Conservation (phyloP, 2,329 filamentous ascomycete species). For the Gnomoniopsis smithogilvyi region DNA sequence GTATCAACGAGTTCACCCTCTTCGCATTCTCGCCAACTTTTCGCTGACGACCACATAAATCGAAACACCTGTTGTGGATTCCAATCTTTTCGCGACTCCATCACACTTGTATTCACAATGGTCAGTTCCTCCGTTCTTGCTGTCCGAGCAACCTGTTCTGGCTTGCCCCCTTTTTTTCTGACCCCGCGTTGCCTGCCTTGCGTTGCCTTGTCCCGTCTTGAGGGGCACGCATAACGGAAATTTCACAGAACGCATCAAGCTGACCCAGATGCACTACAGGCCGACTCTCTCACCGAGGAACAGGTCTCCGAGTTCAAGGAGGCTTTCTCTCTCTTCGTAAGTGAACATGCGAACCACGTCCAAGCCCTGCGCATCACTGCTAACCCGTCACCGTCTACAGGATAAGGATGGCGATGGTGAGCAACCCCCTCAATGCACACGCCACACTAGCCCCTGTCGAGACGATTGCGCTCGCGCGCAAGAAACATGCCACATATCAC, state of each 20-base stretch:
- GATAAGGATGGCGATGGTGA: constrained; percentile 91
- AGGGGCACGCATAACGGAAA: constrained; percentile 14
- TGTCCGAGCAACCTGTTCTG: background rate
- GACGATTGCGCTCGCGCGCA: constrained; percentile 6
- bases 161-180: constrained; percentile 3
- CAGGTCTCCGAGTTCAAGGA: constrained; percentile 99
- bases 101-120: constrained; percentile 11
- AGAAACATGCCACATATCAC: background rate
- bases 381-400: constrained; percentile 42
- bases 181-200: constrained; percentile 8
- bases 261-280: constrained; percentile 50
- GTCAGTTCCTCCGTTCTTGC: constrained; percentile 5
- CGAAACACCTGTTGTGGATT: background rate
- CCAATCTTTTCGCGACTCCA: background rate
- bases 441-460: constrained; percentile 4
- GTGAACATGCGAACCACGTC: constrained; percentile 32
- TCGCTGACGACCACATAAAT: constrained; percentile 3
- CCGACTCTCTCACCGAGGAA: constrained; percentile 98
- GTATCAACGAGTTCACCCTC: constrained; percentile 7
- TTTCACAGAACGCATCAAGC: constrained; percentile 3
- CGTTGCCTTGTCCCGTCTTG: background rate
- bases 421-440: constrained; percentile 27
- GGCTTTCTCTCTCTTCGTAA: constrained; percentile 99
- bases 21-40: constrained; percentile 5
- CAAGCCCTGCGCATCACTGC: constrained; percentile 2